Percentiles rank a stretch among this genome's conserved stretches.
These are phyloP conservation scores for Persicaria maculosa DNA, from an alignment of 148 eudicot genomes.

Conservation along the genomic window DNA sequence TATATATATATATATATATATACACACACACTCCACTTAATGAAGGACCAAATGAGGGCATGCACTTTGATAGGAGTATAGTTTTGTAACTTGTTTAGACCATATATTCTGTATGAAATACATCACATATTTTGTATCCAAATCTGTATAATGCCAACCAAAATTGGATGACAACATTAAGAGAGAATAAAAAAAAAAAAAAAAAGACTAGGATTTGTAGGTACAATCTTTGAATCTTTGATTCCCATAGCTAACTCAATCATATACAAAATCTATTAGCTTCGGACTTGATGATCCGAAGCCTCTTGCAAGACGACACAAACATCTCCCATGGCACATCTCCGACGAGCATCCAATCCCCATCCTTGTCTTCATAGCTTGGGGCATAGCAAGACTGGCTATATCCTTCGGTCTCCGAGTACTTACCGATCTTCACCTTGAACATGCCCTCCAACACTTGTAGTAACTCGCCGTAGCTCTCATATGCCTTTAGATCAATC, in stretches of 20 bases:
- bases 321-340: conserved; percentile 15
- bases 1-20: too few species aligned
- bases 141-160: not conserved
- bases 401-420: conserved; percentile 48
- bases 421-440: conserved; percentile 42
- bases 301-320: conserved; percentile 13
- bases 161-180: not conserved
- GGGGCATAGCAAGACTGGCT: conserved; percentile 38
- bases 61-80: too few species aligned
- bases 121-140: too few species aligned
- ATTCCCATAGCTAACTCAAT: not conserved
- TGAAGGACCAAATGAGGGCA: too few species aligned
- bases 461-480: conserved; percentile 45
- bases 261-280: conserved; percentile 2
- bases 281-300: conserved; percentile 11
- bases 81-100: too few species aligned
- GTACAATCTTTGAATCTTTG: not conserved
- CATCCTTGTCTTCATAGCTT: conserved; percentile 57
- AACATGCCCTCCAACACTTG: conserved; percentile 50
- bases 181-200: too few species aligned
- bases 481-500: conserved; percentile 48
- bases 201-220: not conserved
- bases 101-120: too few species aligned
- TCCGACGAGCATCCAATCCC: conserved; percentile 72
- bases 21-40: too few species aligned